Evolutionary conservation across 352 stramenopile species (phyloP), one percentile per base, ranked within the genome.

Genomic region (Pythium myriotylum): DNA sequence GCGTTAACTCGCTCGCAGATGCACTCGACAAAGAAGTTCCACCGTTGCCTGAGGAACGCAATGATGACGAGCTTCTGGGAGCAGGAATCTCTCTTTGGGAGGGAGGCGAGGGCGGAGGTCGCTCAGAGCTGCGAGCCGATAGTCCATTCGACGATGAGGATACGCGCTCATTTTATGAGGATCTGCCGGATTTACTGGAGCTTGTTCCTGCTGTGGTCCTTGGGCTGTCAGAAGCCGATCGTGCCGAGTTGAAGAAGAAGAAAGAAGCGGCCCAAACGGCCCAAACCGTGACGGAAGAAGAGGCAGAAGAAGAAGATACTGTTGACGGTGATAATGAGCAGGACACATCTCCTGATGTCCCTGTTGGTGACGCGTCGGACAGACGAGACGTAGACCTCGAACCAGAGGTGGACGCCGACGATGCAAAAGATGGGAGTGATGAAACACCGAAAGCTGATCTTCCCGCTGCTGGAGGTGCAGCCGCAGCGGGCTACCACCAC

Each of bases 101-200:
- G 67, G 78, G 76, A 3, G 74, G 72, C 41, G 83, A 92, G 43
- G 83, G 93, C 55, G 54, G 37, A 43, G 60, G 70, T 0, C 64
- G 76, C 72, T 41, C 73, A 74, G 58, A 92, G 74, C 49, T 97
- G 77, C 68, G 81, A 58, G 69, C 77, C 79, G 68, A 96, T 72
- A 79, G 79, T n/a, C 91, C 95, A 2, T 99, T 98, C 60, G 96
- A 98, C 62, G 95, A 98, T 61, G 94, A 98, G 70, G 95, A 98
- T 52, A 98, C 91, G 33, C 86, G 94, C 3, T 86, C 83, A 5
- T 99, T 99, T 79, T 99, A 99, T 67, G 92, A 97, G 72, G 96
- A 99, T 71, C 68, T 99, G 53, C 96, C 97, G 13, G 93, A 99
- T 68, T 74, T 99, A 27, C 76, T 99, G 9, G 92, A 96, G 41